phyloP scores from a whole-genome alignment of 805 yeast genomes.

The Candida pseudoglaebosa region DNA sequence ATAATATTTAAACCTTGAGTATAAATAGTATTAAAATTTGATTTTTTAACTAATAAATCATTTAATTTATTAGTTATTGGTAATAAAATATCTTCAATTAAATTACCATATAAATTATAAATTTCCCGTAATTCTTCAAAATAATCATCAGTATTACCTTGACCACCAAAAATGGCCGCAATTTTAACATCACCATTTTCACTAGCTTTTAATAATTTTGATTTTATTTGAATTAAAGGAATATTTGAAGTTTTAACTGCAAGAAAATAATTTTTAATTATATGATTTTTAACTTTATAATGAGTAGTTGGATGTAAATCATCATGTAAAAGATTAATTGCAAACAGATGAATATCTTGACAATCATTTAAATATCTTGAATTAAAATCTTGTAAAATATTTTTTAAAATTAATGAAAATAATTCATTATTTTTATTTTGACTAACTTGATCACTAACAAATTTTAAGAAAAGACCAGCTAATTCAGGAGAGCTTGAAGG shows the following conservation, averaged over 20 bases:
- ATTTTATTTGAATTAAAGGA: slow-evolving; percentile 19
- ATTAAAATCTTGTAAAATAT: slow-evolving; percentile 80
- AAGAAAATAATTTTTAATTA: slow-evolving; percentile 73
- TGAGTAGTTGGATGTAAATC: slow-evolving; percentile 61
- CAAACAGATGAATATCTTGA: slow-evolving; percentile 73
- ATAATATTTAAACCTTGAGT: slow-evolving; percentile 90
- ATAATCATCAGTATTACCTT: slow-evolving; percentile 97
- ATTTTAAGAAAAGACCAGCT: slow-evolving; percentile 79
- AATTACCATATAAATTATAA: slow-evolving; percentile 70
- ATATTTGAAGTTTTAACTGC: slow-evolving; percentile 29
- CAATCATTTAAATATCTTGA: slow-evolving; percentile 52
- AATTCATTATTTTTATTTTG: slow-evolving; percentile 47
- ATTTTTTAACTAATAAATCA: slow-evolving; percentile 62
- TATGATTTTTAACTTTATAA: slow-evolving; percentile 58
- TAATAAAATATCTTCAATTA: slow-evolving; percentile 66
- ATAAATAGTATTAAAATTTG: slow-evolving; percentile 80
- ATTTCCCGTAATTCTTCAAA: slow-evolving; percentile 92
- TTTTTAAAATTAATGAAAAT: slow-evolving; percentile 64
- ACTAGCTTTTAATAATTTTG: slow-evolving; percentile 62
- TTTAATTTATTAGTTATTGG: slow-evolving; percentile 67
- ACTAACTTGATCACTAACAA: slow-evolving; percentile 45
- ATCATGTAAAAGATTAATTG: slow-evolving; percentile 58
- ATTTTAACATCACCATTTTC: slow-evolving; percentile 46
- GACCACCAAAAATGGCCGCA: slow-evolving; percentile 95
- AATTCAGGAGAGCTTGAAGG: slow-evolving; percentile 85